phyloP scores from a whole-genome alignment of 768 basidiomycete genomes.

The Mycena venus region DNA sequence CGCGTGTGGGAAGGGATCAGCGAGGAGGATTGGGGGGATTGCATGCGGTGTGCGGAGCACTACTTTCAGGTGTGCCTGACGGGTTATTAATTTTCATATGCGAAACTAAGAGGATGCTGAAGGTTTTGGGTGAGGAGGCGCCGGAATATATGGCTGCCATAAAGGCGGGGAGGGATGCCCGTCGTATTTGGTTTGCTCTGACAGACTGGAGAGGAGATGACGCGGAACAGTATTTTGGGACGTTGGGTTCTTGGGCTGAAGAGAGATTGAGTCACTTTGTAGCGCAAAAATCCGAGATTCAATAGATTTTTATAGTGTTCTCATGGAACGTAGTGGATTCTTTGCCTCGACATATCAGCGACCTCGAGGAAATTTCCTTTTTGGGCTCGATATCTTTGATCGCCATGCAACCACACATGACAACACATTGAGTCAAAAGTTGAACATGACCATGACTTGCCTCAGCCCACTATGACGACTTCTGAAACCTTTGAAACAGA shows the following conservation, averaged over 20 bases:
- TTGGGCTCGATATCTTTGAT: no score
- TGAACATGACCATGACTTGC: no score
- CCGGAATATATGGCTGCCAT: constrained; percentile 8
- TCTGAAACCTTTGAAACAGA: no score
- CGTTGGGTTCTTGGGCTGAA: constrained; percentile 13
- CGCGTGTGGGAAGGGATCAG: constrained; percentile 16
- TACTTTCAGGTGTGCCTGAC: constrained; percentile 14
- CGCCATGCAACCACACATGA: no score
- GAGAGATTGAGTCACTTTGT: background rate
- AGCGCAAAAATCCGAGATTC: background rate
- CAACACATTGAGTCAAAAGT: no score
- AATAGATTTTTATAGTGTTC: background rate
- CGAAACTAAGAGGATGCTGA: background rate
- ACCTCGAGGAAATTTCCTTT: no score
- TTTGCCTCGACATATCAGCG: no score
- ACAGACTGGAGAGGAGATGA: constrained; percentile 19
- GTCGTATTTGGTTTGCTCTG: constrained; percentile 18
- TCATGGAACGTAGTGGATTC: no score
- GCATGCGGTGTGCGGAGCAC: constrained; percentile 1
- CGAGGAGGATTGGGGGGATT: background rate
- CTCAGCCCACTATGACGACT: no score
- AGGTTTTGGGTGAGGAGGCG: background rate
- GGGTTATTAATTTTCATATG: background rate
- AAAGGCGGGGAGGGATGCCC: constrained; percentile 20
- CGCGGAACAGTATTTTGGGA: constrained; percentile 14